Evolutionary conservation across 2,329 filamentous ascomycete genomes (phyloP), one percentile per base, ranked within the genome.

Genomic region (Aspergillus sclerotialis): DNA sequence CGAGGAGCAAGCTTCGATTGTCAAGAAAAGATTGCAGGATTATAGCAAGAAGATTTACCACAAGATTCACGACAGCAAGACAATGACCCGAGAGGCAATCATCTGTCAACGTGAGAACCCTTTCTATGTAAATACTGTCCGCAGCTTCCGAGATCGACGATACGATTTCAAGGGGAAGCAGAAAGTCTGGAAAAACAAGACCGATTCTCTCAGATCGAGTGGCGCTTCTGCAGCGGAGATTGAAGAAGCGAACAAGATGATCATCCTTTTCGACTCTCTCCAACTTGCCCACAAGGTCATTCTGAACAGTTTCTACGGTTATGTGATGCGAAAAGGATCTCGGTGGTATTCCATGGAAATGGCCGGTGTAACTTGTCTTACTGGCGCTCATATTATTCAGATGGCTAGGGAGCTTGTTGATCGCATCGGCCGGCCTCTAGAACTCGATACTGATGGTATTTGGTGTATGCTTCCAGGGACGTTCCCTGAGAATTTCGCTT

Each of bases 31-130:
- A 21, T 68, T 98, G 30, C 87, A 90, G 45, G 75, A 88, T 21
- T 98, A 94, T 67, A 93, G 87, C 53, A 94, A 96, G 61, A 98
- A 98, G 65, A 94, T 98, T 44, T 98, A 98, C 57, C 92, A 98
- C 72, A 98, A 96, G 61, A 96, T 98, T 39, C 89, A 94, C 60
- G 92, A 96, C 42, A 84, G 85, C 9, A 94, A 82, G 32, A 96
- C 86, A 0, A 92, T 93, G 38, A 82, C 92, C 42, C 80, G 89
- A 35, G 92, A 98, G 60, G 92, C 93, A 8, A 95, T 98, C 56
- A 96, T 98, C 52, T 98, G 92, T 54, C 92, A 98, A 56, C 78
- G 92, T 44, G 92, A 98, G 57, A 98, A 98, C 42, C 92, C 92
- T 0, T 98, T 98, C 60, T 98, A 98, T 54, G 90, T 98, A 51